Conservation (phyloP, 225 moss, liverwort and hornwort genomes). For the Asterella californica region DNA sequence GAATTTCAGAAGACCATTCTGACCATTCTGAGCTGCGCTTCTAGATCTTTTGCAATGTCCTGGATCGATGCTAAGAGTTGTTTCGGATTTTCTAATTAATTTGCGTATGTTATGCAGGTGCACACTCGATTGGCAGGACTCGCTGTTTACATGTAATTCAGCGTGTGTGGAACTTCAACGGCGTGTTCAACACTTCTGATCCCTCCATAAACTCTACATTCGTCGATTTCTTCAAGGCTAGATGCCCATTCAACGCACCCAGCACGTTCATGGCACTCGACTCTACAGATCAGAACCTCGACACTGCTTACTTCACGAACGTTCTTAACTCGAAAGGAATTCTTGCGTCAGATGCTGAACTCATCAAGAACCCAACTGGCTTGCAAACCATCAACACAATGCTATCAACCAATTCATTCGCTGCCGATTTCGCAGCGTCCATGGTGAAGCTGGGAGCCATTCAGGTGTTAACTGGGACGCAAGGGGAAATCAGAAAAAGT, state of each 20-base stretch:
- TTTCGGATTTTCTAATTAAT: neutral
- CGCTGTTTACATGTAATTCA: slow-evolving; percentile 19
- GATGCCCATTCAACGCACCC: slow-evolving; percentile 24
- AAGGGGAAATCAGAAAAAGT: slow-evolving; percentile 33
- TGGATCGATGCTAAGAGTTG: neutral
- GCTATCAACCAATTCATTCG: slow-evolving; percentile 14
- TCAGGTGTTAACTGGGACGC: slow-evolving; percentile 25
- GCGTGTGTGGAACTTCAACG: slow-evolving; percentile 48
- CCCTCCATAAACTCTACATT: slow-evolving; percentile 19
- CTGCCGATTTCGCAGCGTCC: slow-evolving; percentile 18
- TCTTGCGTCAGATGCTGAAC: slow-evolving; percentile 30
- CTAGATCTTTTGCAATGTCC: too few relatives aligned
- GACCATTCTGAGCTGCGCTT: too few relatives aligned
- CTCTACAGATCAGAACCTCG: slow-evolving; percentile 29
- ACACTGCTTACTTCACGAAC: slow-evolving; percentile 37
- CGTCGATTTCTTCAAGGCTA: slow-evolving; percentile 3
- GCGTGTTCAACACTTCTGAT: slow-evolving; percentile 13
- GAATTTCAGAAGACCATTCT: too few relatives aligned
- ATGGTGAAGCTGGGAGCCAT: slow-evolving; percentile 33
- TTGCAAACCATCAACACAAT: neutral
- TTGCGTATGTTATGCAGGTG: slow-evolving; percentile 25
- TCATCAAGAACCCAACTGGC: slow-evolving; percentile 22
- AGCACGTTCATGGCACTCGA: slow-evolving; percentile 18
- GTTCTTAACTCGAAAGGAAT: slow-evolving; percentile 15
- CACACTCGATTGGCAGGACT: slow-evolving; percentile 42